Percentiles rank a stretch among this genome's conserved stretches.
Conservation (phyloP, 257 asterid species). For the Hygrophila difformis region DNA sequence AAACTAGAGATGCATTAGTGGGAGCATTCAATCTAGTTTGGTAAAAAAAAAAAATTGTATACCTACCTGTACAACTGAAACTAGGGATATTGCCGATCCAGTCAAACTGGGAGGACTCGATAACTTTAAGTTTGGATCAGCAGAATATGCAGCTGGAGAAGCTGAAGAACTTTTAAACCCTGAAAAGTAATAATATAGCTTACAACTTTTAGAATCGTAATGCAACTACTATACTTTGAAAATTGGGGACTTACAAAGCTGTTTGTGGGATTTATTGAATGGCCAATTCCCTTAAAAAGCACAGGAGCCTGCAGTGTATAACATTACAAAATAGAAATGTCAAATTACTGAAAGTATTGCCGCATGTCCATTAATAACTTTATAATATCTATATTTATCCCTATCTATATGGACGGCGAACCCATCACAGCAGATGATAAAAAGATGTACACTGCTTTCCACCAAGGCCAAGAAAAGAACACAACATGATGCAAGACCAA, state of each 20-base stretch:
- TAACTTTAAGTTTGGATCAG: slow-evolving; percentile 59
- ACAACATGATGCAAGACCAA: too few relatives aligned
- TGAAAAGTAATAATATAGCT: slow-evolving; percentile 9
- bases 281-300: slow-evolving; percentile 82
- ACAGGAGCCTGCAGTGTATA: slow-evolving; percentile 58
- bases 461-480: too few relatives aligned
- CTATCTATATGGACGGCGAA: too few relatives aligned
- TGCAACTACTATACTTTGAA: background rate
- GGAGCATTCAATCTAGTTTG: background rate
- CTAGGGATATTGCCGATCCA: slow-evolving; percentile 73
- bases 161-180: slow-evolving; percentile 72
- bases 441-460: too few relatives aligned
- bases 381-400: too few relatives aligned
- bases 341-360: too few relatives aligned
- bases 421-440: too few relatives aligned
- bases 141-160: slow-evolving; percentile 80
- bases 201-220: background rate
- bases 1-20: background rate
- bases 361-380: too few relatives aligned
- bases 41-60: slow-evolving; percentile 14
- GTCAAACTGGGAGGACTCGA: slow-evolving; percentile 60
- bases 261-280: slow-evolving; percentile 64
- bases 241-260: slow-evolving; percentile 52
- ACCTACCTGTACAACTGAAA: slow-evolving; percentile 75
- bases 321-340: too few relatives aligned